These are phyloP conservation scores for Hyphopichia burtonii DNA, from an alignment of 1,139 yeast species.

Conservation along the genomic window DNA sequence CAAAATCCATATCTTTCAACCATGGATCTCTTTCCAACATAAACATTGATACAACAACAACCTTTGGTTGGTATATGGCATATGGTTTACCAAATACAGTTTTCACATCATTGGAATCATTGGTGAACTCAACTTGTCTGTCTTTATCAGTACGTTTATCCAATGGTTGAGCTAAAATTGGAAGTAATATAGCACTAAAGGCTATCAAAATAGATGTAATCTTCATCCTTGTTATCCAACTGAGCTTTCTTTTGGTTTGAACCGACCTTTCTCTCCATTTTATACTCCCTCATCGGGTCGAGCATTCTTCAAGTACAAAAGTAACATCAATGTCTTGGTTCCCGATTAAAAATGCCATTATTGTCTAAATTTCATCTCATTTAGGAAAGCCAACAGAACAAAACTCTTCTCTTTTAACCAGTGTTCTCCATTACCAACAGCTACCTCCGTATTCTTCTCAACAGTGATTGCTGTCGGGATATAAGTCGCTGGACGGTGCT, in stretches of 20 bases:
- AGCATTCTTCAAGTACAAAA: neutral
- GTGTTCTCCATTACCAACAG: neutral
- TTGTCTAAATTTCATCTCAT: neutral
- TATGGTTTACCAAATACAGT: constrained; percentile 32
- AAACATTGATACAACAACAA: constrained; percentile 58
- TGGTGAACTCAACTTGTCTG: constrained; percentile 2
- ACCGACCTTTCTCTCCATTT: neutral
- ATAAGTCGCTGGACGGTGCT: no score
- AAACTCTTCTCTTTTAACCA: neutral
- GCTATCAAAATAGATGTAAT: neutral
- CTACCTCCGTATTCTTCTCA: no score
- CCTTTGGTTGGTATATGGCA: constrained; percentile 52
- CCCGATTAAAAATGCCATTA: neutral
- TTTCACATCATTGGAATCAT: constrained; percentile 19
- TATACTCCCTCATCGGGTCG: neutral
- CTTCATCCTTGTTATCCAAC: neutral
- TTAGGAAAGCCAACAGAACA: neutral
- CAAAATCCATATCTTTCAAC: constrained; percentile 46
- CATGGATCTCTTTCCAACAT: constrained; percentile 55
- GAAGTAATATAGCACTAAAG: neutral
- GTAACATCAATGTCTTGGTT: neutral
- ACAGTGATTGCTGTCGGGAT: no score
- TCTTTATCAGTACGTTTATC: constrained; percentile 1
- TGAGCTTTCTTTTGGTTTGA: neutral
- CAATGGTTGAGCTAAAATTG: constrained; percentile 3